phyloP scores from a whole-genome alignment of 805 yeast genomes.

The Cyberlindnera meyerae region DNA sequence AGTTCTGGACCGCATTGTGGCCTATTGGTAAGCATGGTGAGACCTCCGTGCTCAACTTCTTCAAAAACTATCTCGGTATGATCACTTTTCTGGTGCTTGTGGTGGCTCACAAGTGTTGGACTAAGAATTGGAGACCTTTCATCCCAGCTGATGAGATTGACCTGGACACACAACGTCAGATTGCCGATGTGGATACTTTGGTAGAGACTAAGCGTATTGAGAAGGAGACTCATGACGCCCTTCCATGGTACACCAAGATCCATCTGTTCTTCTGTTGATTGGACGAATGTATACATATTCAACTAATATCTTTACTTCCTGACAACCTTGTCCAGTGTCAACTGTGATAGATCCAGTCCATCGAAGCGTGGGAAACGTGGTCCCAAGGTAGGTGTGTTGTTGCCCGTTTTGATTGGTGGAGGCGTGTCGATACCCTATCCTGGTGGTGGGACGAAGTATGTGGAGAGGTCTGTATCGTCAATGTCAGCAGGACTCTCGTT shows the following conservation, averaged over 20 bases:
- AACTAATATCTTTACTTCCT: no score
- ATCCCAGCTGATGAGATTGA: constrained; percentile 46
- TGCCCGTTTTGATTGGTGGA: constrained; percentile 8
- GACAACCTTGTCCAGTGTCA: constrained; percentile 3
- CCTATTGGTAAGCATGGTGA: constrained; percentile 42
- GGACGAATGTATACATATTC: no score
- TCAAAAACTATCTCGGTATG: constrained; percentile 47
- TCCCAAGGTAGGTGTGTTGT: constrained; percentile 17
- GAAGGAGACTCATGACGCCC: constrained; percentile 13
- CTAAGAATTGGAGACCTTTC: constrained; percentile 27
- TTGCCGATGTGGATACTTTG: constrained; percentile 32
- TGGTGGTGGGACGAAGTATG: constrained; percentile 23
- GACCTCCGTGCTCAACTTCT: constrained; percentile 37
- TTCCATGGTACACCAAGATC: constrained; percentile 6
- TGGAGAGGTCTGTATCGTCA: constrained; percentile 24
- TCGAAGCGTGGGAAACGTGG: constrained; percentile 14
- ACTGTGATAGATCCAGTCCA: constrained; percentile 5
- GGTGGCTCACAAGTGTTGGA: constrained; percentile 41
- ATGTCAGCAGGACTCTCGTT: constrained; percentile 26
- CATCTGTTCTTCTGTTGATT: constrained; percentile 2
- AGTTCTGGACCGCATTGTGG: constrained; percentile 60
- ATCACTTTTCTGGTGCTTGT: constrained; percentile 42
- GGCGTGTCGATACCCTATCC: constrained; percentile 27
- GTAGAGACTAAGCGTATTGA: constrained; percentile 36
- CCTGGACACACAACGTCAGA: constrained; percentile 50